These are phyloP conservation scores for Fomitiporia mediterranea DNA, from an alignment of 1,284 basidiomycete genomes.

Conservation along the genomic window DNA sequence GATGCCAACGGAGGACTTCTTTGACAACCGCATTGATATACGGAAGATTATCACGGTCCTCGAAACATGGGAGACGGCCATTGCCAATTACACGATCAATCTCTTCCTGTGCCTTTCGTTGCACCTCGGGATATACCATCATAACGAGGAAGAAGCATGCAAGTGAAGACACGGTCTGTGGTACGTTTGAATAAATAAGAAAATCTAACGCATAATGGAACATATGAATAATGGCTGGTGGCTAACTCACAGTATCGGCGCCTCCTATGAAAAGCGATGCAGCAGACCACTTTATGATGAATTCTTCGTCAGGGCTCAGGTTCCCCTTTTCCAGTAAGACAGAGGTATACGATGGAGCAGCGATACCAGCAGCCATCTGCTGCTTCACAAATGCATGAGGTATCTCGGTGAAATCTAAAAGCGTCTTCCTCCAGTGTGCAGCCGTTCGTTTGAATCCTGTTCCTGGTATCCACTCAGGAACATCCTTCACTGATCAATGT, in stretches of 20 bases:
- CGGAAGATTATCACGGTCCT: conserved; percentile 25
- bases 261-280: conserved; percentile 34
- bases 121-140: conserved; percentile 26
- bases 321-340: conserved; percentile 31
- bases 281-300: conserved; percentile 36
- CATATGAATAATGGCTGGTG: too few species aligned
- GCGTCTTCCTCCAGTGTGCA: conserved; percentile 31
- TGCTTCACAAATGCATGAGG: conserved; percentile 38
- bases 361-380: conserved; percentile 39
- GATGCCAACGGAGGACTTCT: conserved; percentile 29
- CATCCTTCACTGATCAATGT: conserved; percentile 34
- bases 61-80: conserved; percentile 27
- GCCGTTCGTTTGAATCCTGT: conserved; percentile 40
- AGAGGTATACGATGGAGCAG: conserved; percentile 36
- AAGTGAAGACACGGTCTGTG: conserved; percentile 20
- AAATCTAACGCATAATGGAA: too few species aligned
- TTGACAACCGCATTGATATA: conserved; percentile 29
- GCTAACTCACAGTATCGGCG: conserved; percentile 23
- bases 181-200: too few species aligned
- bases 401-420: conserved; percentile 30
- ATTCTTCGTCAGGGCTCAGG: conserved; percentile 30
- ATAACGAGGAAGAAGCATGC: conserved; percentile 28
- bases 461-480: conserved; percentile 50
- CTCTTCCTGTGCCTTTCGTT: conserved; percentile 26
- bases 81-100: conserved; percentile 26